Percentiles rank a stretch among this genome's conserved stretches.
phyloP scores from a whole-genome alignment of 2,329 filamentous ascomycete genomes.

The Byssochlamys sp. region DNA sequence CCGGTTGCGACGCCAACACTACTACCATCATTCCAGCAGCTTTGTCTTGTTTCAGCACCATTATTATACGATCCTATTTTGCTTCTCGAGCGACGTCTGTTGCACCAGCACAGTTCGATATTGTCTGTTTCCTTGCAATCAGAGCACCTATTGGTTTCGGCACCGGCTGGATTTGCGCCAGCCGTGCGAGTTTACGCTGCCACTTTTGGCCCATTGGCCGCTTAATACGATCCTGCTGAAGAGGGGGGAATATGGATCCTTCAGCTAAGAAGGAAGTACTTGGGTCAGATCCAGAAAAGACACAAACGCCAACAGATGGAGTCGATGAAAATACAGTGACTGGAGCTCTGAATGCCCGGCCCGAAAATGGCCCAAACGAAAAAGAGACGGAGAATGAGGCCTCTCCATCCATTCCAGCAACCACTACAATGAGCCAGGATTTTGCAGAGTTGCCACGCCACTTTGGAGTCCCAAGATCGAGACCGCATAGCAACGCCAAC shows the following conservation, averaged over 20 bases:
- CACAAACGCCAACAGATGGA: not conserved
- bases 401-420: not conserved
- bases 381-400: not conserved
- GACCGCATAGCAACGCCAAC: not conserved
- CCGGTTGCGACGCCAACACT: not conserved
- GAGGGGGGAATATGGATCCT: not conserved
- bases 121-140: not conserved
- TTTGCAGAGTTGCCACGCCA: not conserved
- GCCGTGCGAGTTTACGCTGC: not conserved
- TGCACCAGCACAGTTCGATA: not conserved
- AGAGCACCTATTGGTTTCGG: not conserved
- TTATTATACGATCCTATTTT: not conserved
- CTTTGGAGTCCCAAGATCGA: not conserved
- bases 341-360: not conserved
- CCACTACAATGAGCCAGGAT: not conserved
- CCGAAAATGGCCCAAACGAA: not conserved
- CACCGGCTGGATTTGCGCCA: not conserved
- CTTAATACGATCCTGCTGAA: not conserved
- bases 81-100: not conserved
- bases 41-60: not conserved
- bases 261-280: not conserved
- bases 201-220: not conserved
- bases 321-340: not conserved
- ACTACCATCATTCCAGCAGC: not conserved
- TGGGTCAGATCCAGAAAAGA: not conserved